These are phyloP conservation scores for Oryza meyeriana DNA, from an alignment of 176 grass and related monocot species.

Conservation along the genomic window DNA sequence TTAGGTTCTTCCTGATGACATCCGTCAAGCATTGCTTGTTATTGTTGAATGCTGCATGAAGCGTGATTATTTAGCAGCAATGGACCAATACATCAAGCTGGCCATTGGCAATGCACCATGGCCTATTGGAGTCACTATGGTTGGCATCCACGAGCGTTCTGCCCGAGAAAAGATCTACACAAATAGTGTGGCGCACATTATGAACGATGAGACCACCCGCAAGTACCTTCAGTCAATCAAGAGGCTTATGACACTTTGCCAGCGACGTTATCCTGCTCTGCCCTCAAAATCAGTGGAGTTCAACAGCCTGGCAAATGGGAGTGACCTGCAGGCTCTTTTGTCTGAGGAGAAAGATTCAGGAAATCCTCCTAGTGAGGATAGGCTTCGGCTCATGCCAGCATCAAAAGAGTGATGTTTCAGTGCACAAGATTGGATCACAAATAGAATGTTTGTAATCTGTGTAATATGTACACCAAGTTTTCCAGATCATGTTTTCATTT, in stretches of 20 bases:
- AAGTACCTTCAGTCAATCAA: constrained; percentile 91
- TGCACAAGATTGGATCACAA: constrained; percentile 14
- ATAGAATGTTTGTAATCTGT: constrained; percentile 30
- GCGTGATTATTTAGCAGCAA: constrained; percentile 87
- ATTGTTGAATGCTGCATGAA: constrained; percentile 84
- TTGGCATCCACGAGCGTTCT: constrained; percentile 91
- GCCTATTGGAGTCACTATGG: constrained; percentile 97
- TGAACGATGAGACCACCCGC: constrained; percentile 90
- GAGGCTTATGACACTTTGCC: constrained; percentile 86
- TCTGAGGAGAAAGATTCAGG: constrained; percentile 37
- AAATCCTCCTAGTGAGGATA: constrained; percentile 36
- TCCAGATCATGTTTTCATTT: neutral
- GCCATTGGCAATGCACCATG: constrained; percentile 91
- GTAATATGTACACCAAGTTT: neutral
- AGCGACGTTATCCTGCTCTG: constrained; percentile 65
- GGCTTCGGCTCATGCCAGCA: constrained; percentile 55
- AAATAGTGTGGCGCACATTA: constrained; percentile 86
- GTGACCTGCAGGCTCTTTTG: constrained; percentile 79
- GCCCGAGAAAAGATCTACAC: constrained; percentile 87
- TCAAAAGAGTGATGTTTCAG: constrained; percentile 45
- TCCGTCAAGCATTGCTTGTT: constrained; percentile 59
- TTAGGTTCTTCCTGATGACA: constrained; percentile 80
- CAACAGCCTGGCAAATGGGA: constrained; percentile 91
- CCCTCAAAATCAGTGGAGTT: constrained; percentile 93
- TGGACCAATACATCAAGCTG: constrained; percentile 89